These are phyloP conservation scores for Gentiana macrophylla DNA, from an alignment of 257 asterid species.

Conservation along the genomic window DNA sequence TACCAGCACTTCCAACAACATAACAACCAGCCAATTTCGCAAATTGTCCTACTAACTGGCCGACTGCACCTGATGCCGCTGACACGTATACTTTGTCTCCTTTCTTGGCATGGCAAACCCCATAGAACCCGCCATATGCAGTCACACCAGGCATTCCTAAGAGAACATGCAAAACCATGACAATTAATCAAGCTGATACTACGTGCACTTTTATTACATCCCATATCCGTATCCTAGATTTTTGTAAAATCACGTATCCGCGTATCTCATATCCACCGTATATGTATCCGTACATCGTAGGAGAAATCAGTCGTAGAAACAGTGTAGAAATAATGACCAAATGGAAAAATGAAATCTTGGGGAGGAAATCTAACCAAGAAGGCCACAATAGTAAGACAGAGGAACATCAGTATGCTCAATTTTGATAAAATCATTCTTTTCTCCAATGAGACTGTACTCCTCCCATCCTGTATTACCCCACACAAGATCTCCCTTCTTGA, in stretches of 20 bases:
- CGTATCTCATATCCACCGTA: no score
- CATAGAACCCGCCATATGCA: constrained; percentile 19
- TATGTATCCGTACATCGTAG: no score
- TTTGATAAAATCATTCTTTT: constrained; percentile 1
- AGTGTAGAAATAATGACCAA: no score
- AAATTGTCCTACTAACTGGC: constrained; percentile 21
- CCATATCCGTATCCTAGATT: no score
- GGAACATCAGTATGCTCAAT: constrained; percentile 10
- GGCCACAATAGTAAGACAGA: constrained; percentile 40
- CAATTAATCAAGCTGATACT: no score
- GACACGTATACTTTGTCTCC: constrained; percentile 11
- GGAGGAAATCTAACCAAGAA: constrained; percentile 23
- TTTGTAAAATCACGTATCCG: no score
- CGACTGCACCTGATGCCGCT: constrained; percentile 18
- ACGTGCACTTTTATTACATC: no score
- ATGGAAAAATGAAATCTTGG: no score
- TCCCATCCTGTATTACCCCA: constrained; percentile 21
- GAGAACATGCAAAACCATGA: neutral
- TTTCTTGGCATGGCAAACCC: constrained; percentile 9
- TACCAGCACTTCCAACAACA: constrained; percentile 20
- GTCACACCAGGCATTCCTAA: constrained; percentile 16
- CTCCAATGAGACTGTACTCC: constrained; percentile 9
- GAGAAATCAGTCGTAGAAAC: no score
- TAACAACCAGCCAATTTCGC: constrained; percentile 15
- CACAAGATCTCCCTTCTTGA: constrained; percentile 15